These are phyloP conservation scores for Blepharisma japonicum DNA, from an alignment of 73 alveolate species.

Conservation along the genomic window DNA sequence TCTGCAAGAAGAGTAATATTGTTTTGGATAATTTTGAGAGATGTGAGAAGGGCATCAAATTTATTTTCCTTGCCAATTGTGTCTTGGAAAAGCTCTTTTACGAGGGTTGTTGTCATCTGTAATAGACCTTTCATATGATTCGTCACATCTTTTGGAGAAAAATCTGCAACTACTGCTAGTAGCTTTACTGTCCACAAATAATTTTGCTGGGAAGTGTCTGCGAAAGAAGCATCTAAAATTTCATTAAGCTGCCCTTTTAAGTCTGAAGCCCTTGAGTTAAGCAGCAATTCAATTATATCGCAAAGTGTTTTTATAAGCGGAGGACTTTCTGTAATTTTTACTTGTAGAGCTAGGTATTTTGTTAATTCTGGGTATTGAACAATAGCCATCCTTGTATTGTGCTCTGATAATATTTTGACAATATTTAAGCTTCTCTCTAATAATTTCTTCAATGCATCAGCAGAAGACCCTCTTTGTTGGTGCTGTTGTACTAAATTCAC, in stretches of 20 bases:
- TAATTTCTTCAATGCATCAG: constrained; percentile 28
- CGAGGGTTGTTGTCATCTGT: background rate
- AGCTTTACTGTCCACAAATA: constrained; percentile 12
- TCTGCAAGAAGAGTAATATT: background rate
- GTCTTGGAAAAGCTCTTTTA: constrained; percentile 4
- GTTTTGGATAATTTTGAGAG: background rate
- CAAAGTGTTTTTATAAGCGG: background rate
- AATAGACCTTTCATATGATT: constrained; percentile 15
- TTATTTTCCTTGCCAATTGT: background rate
- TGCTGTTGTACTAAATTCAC: constrained; percentile 25
- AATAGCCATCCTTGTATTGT: constrained; percentile 15
- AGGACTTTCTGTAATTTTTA: constrained; percentile 4
- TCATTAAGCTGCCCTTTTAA: constrained; percentile 1
- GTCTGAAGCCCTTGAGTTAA: background rate
- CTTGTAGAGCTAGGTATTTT: constrained; percentile 19
- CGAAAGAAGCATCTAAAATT: background rate
- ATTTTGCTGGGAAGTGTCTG: background rate
- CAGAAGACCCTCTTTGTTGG: constrained; percentile 17
- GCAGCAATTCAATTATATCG: background rate
- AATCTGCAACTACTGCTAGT: background rate
- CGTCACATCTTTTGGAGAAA: constrained; percentile 1
- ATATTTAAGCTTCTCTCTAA: constrained; percentile 22
- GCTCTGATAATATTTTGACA: constrained; percentile 6
- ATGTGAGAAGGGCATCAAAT: background rate
- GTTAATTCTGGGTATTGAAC: background rate